Evolutionary conservation across 306 rosid genomes (phyloP), one percentile per base, ranked within the genome.

Genomic region (Psophocarpus tetragonolobus): DNA sequence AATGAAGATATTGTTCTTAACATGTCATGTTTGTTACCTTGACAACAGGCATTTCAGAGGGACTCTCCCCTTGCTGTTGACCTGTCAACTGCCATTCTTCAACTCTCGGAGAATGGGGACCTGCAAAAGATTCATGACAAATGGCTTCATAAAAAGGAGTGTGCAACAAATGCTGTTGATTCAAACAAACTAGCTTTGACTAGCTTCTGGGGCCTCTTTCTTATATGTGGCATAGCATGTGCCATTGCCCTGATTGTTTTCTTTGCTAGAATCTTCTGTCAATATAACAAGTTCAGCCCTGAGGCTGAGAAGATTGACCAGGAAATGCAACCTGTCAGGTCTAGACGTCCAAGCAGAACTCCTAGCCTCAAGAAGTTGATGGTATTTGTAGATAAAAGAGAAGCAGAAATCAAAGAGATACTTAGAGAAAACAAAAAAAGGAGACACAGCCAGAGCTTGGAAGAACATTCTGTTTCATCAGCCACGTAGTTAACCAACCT

Each of bases 41-140:
- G 61, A 78, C 66, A 38, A 50, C 86, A 90, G 97, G 97, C 96
- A 56, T 91, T 93, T 79, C 97, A 86, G 80, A 89, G 96, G 88
- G 98, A 93, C 85, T 91, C 96, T 84, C 97, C 97, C 60, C 92
- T 93, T 23, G 96, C 98, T 11, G 88, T 85, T 12, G 98, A 93
- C 77, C 26, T 93, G 68, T 93, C 98, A 51, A 93, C 97, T 0
- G 92, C 98, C 32, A 91, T 93, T 82, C 98, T 94, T 74, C 92
- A 91, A 79, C 98, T 94, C 54, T 94, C 97, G 0, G 97, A 93
- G 86, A 90, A 78, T 3, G 96, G 98, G 3, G 91, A 88, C 68
- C 89, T 88, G 71, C 96, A 90, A 78, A 94, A 79, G 88, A 87
- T 90, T 32, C 96, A 82, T 18, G 86, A 91, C 76, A 91, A 94